Evolutionary conservation across 345 rosid genomes (phyloP).

Genomic region (Citrus mangshanensis): DNA sequence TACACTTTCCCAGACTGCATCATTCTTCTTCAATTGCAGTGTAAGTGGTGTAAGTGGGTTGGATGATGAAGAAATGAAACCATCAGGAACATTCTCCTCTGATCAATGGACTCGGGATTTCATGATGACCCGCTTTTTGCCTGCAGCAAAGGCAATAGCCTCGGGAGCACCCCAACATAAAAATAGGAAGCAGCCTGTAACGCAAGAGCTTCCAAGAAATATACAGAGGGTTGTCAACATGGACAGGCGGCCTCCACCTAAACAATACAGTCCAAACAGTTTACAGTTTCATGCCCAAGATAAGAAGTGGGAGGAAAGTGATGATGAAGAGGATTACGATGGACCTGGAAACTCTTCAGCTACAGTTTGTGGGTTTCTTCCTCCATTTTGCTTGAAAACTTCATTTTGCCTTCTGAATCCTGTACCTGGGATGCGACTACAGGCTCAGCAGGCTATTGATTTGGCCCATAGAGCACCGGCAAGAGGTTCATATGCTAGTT

Average conservation of each 20-base stretch:
- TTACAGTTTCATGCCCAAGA: conserved; percentile 25
- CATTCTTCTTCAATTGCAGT: conserved; percentile 60
- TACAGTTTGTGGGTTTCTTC: conserved; percentile 69
- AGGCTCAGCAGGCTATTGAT: conserved; percentile 30
- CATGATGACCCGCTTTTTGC: conserved; percentile 91
- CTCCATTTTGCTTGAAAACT: conserved; percentile 61
- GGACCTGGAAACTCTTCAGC: conserved; percentile 32
- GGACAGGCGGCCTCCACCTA: conserved; percentile 23
- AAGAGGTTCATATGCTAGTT: conserved; percentile 33
- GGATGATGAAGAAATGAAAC: conserved; percentile 48
- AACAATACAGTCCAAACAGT: conserved; percentile 24
- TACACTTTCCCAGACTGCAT: conserved; percentile 52
- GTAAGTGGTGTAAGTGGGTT: conserved; percentile 50
- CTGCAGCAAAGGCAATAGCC: conserved; percentile 91
- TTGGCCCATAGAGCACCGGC: conserved; percentile 41
- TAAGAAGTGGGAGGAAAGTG: conserved; percentile 34
- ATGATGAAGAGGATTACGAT: conserved; percentile 47
- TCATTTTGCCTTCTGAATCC: conserved; percentile 63
- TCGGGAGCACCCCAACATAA: conserved; percentile 55
- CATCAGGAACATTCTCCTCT: conserved; percentile 42
- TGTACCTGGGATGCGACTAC: conserved; percentile 51
- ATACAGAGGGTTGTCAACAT: conserved; percentile 17
- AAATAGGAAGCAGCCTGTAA: conserved; percentile 43
- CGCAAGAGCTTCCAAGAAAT: conserved; percentile 34
- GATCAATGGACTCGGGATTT: conserved; percentile 63